These are phyloP conservation scores for Trypanosomatidae sp. DNA, from an alignment of 208 protist genomes.

Conservation along the genomic window DNA sequence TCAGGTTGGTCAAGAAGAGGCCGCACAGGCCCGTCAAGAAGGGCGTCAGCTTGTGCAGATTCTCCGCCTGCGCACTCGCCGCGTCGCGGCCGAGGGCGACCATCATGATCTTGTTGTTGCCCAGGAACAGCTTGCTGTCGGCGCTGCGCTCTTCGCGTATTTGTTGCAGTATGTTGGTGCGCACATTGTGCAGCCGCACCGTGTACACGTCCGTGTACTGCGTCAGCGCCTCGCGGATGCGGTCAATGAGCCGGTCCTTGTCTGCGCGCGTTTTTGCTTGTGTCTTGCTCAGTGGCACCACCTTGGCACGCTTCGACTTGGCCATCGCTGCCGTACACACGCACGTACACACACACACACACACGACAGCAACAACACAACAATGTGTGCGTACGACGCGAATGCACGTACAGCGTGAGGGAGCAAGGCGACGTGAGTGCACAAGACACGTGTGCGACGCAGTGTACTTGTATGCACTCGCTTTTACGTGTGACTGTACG, in stretches of 20 bases:
- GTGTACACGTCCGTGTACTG: slow-evolving; percentile 80
- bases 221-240: slow-evolving; percentile 78
- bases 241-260: slow-evolving; percentile 86
- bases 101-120: slow-evolving; percentile 92
- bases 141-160: slow-evolving; percentile 75
- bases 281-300: slow-evolving; percentile 83
- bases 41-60: slow-evolving; percentile 83
- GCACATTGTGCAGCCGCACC: slow-evolving; percentile 74
- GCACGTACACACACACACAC: too few species aligned
- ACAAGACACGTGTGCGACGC: too few species aligned
- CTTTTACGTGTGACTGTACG: too few species aligned
- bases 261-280: slow-evolving; percentile 80
- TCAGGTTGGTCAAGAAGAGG: slow-evolving; percentile 87
- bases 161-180: slow-evolving; percentile 85
- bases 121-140: slow-evolving; percentile 87
- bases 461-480: too few species aligned
- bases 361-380: too few species aligned
- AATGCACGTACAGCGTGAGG: background rate
- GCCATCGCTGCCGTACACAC: slow-evolving; percentile 30
- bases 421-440: background rate
- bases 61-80: slow-evolving; percentile 54
- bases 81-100: slow-evolving; percentile 81
- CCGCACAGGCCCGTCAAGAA: slow-evolving; percentile 83
- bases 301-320: slow-evolving; percentile 75
- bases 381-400: too few species aligned